These are phyloP conservation scores for Isabelozyma gotoi DNA, from an alignment of 805 yeast species.

Conservation along the genomic window DNA sequence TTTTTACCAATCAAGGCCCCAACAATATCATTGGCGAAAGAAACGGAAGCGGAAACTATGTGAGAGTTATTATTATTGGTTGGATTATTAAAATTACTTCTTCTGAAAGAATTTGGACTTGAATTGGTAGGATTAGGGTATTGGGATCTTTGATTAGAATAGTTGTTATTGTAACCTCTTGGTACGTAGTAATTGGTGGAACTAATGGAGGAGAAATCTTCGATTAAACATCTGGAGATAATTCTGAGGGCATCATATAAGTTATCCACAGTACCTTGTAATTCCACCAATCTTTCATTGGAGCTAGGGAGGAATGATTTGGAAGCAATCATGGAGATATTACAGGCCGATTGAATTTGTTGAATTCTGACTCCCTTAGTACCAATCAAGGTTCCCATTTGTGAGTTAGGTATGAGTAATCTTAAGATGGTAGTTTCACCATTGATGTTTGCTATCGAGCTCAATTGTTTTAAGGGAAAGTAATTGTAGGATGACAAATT, in stretches of 20 bases:
- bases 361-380: slow-evolving; percentile 79
- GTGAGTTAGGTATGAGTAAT: slow-evolving; percentile 76
- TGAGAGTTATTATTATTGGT: slow-evolving; percentile 6
- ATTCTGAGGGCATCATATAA: slow-evolving; percentile 57
- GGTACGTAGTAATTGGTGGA: slow-evolving; percentile 68
- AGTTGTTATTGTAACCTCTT: slow-evolving; percentile 19
- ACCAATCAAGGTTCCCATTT: slow-evolving; percentile 88
- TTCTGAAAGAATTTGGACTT: neutral
- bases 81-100: neutral
- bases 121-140: slow-evolving; percentile 5
- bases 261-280: slow-evolving; percentile 73
- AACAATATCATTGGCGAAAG: slow-evolving; percentile 77
- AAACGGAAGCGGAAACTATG: slow-evolving; percentile 38
- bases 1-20: slow-evolving; percentile 88
- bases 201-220: slow-evolving; percentile 67
- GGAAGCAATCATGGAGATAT: slow-evolving; percentile 83
- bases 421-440: slow-evolving; percentile 59
- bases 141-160: slow-evolving; percentile 9
- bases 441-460: slow-evolving; percentile 49
- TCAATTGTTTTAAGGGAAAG: slow-evolving; percentile 60
- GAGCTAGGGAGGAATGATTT: slow-evolving; percentile 79
- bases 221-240: slow-evolving; percentile 69
- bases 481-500: slow-evolving; percentile 43
- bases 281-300: slow-evolving; percentile 81
- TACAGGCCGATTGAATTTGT: slow-evolving; percentile 64